Base-by-base conservation (phyloP, 192 early-diverging fungal genomes). In the Dispira parvispora region DNA sequence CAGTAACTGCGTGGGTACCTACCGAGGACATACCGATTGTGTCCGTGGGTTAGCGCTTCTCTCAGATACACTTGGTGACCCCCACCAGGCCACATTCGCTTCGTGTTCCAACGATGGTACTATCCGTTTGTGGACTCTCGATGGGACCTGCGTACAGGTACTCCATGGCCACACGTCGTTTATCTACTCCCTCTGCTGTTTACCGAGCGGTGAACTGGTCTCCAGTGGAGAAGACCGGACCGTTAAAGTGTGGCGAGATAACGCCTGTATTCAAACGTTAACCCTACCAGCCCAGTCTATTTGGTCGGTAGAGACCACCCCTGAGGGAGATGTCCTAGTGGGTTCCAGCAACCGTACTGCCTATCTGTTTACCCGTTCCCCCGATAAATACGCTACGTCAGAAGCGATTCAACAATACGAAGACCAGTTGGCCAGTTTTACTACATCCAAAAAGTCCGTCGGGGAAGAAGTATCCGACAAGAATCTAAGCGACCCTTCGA, bases 221-320 rank as follows among this genome's bases (percentile, higher is more conserved):
- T 96, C 92, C 0, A 79, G 87, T 45, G 97, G 94, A 61, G 97
- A 99, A 78, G 97, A 99, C 64, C 80, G 94, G 43, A 80, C 89
- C 3, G 78, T 91, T 11, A 78, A 85, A 18, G 75, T 94, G 8
- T 99, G 95, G 95, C 73, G 80, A 54, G 79, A 88, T 82, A 68
- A 46, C 58, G 62, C 13, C 14, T 38, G 49, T 14, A 26, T 66
- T 10, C 95, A 99, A 64, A 86, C 87, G 0, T 84, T 99, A 49
- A 65, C 80, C 16, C 84, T 91, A 55, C 94, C 97, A 4, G 84
- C 90, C 27, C 81, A 84, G 11, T 95, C 93, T 8, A 90, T 98
- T 11, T 99, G 97, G 97, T 80, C 82, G 18, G 87, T 97, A 3
- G 73, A 81, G 0, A 65, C 72, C 1, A 68, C 92, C 23, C 78